Evolutionary conservation across 495 filamentous ascomycete species (phyloP), one percentile per base, ranked within the genome.

Genomic region (Trichoderma erinaceum): DNA sequence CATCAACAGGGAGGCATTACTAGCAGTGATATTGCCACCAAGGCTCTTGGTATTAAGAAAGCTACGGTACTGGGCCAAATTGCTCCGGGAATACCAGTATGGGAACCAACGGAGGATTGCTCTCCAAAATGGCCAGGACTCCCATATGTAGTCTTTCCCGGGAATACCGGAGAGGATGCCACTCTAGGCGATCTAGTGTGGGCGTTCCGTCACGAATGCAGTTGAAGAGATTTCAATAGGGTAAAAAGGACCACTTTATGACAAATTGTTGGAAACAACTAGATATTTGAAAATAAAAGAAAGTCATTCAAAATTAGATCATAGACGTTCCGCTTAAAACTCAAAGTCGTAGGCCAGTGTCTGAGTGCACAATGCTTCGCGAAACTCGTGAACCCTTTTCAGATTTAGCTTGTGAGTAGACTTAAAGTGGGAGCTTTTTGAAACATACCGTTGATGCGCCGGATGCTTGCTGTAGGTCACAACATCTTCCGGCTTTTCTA

Each of bases 71-170:
- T 84, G 4, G 84, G 84, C 0, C 83, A 86, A 68, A 83, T 83
- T 0, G 80, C 82, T 10, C 78, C 84, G 1, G 84, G 83, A 23
- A 82, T 86, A 27, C 84, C 84, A 1, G 71, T 86, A 3, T 86
- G 83, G 84, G 83, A 85, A 73, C 68, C 70, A 50, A 80, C 77
- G 0, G 29, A 29, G 29, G 29, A 29, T 29, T 29, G 29, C 29
- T 29, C 1, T 29, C 81, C 78, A 50, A 75, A 79, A 65, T 78
- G 81, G 73, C 74, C 74, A 0, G 79, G 79, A 29, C 76, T 85
- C 25, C 82, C 82, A 16, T 85, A 78, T 72, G 81, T 85, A 15
- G 83, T 85, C 0, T 86, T 86, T 66, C 84, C 84, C n/a, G 84
- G 83, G 13, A 86, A 86, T 75, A 83, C 85, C 15, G 84, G 83